Conservation (phyloP, 2,329 filamentous ascomycete species). For the Alternaria metachromatica region DNA sequence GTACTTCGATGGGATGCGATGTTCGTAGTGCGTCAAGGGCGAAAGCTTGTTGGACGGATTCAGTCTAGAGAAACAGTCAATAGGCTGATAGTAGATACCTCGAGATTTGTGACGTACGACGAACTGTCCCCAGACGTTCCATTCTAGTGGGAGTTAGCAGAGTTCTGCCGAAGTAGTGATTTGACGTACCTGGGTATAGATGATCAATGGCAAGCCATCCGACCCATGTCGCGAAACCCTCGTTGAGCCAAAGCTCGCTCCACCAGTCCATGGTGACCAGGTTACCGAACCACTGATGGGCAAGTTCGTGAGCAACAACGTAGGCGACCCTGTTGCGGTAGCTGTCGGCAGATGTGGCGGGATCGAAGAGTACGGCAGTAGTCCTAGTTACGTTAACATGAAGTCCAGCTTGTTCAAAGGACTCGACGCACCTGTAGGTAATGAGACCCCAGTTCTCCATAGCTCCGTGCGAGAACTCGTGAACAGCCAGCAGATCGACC, state of each 20-base stretch:
- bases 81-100: constrained; percentile 55
- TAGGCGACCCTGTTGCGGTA: constrained; percentile 96
- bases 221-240: constrained; percentile 98
- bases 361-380: constrained; percentile 94
- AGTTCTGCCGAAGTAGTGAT: neutral
- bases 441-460: constrained; percentile 99
- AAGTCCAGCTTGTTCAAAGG: neutral
- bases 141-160: constrained; percentile 63
- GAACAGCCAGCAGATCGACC: constrained; percentile 94
- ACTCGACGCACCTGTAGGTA: constrained; percentile 73
- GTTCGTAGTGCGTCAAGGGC: constrained; percentile 86
- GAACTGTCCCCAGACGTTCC: constrained; percentile 98
- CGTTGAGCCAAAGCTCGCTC: constrained; percentile 88
- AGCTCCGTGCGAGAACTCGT: constrained; percentile 86
- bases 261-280: constrained; percentile 97
- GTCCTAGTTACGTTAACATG: constrained; percentile 56
- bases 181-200: constrained; percentile 73
- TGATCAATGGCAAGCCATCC: constrained; percentile 92
- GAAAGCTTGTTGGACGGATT: constrained; percentile 91
- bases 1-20: constrained; percentile 95
- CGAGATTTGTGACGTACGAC: constrained; percentile 68
- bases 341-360: constrained; percentile 84
- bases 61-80: constrained; percentile 66
- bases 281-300: constrained; percentile 96
- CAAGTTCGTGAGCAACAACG: constrained; percentile 96